Conservation (phyloP, 2,329 filamentous ascomycete genomes). For the Ophiostoma perfectum region DNA sequence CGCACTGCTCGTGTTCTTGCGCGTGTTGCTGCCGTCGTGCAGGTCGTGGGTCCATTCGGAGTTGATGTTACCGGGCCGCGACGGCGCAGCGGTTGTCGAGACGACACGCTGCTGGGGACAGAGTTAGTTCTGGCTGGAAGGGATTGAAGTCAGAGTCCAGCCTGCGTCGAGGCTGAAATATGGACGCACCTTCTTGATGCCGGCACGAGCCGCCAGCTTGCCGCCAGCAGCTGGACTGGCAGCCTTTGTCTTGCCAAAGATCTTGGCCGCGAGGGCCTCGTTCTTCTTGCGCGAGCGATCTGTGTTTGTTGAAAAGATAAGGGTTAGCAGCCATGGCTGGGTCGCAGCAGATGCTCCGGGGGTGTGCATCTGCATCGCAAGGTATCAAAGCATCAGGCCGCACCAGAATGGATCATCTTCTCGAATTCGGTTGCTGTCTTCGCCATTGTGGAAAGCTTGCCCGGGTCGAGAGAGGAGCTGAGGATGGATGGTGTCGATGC, state of each 20-base stretch:
- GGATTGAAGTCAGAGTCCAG: background rate
- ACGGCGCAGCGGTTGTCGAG: conserved; percentile 31
- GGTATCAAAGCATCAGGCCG: conserved; percentile 16
- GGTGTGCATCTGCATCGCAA: background rate
- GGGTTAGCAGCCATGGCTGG: background rate
- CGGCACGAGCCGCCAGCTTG: conserved; percentile 65
- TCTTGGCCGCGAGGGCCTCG: conserved; percentile 64
- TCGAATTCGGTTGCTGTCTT: conserved; percentile 44
- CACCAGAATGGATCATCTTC: conserved; percentile 52
- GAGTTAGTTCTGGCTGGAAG: background rate
- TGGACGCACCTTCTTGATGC: conserved; percentile 60
- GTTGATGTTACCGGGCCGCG: conserved; percentile 47
- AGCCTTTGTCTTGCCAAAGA: conserved; percentile 49
- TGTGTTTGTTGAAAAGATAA: conserved; percentile 29
- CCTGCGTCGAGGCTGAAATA: background rate
- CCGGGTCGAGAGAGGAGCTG: background rate
- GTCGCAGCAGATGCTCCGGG: background rate
- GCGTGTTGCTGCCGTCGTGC: conserved; percentile 40
- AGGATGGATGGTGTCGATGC: background rate
- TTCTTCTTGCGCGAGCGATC: conserved; percentile 66
- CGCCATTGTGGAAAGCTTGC: conserved; percentile 19
- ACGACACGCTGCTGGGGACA: conserved; percentile 30
- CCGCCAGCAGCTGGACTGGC: conserved; percentile 39
- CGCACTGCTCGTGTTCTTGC: conserved; percentile 29
- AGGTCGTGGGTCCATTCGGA: conserved; percentile 69